These are phyloP conservation scores for Clarireedia paspali DNA, from an alignment of 2,329 filamentous ascomycete genomes.

Conservation along the genomic window DNA sequence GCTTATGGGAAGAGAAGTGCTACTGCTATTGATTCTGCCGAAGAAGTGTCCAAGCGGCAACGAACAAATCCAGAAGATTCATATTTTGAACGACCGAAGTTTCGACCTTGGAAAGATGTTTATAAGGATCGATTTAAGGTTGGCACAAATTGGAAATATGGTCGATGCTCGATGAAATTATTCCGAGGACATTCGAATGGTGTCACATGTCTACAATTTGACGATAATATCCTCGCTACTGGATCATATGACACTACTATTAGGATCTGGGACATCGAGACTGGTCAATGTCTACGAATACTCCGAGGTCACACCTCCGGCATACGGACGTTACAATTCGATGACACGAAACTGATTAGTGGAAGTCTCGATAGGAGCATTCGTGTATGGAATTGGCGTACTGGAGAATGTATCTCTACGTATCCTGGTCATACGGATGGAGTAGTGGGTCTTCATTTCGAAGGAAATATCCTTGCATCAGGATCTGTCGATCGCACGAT, in stretches of 20 bases:
- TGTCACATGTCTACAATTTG: conserved; percentile 61
- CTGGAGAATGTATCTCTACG: conserved; percentile 76
- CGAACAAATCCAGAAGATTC: conserved; percentile 18
- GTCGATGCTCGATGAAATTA: conserved; percentile 74
- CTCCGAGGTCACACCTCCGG: conserved; percentile 74
- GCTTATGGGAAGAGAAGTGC: conserved; percentile 22
- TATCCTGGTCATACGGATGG: conserved; percentile 73
- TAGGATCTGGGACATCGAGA: conserved; percentile 94
- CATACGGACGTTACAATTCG: conserved; percentile 86
- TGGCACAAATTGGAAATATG: conserved; percentile 95
- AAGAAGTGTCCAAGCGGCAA: conserved; percentile 20
- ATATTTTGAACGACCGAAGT: conserved; percentile 36
- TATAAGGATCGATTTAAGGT: conserved; percentile 95
- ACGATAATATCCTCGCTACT: conserved; percentile 84
- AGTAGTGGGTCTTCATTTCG: conserved; percentile 83
- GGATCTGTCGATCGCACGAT: conserved; percentile 85
- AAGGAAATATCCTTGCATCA: conserved; percentile 74
- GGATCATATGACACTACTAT: conserved; percentile 93
- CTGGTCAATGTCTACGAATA: conserved; percentile 77
- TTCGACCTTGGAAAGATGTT: conserved; percentile 88
- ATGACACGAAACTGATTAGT: conserved; percentile 83
- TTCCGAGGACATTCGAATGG: conserved; percentile 87
- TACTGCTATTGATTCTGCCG: conserved; percentile 11
- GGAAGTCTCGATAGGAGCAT: conserved; percentile 83
- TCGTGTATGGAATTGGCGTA: conserved; percentile 95